Conservation (phyloP, 257 asterid genomes). For the Solanum neorickii region DNA sequence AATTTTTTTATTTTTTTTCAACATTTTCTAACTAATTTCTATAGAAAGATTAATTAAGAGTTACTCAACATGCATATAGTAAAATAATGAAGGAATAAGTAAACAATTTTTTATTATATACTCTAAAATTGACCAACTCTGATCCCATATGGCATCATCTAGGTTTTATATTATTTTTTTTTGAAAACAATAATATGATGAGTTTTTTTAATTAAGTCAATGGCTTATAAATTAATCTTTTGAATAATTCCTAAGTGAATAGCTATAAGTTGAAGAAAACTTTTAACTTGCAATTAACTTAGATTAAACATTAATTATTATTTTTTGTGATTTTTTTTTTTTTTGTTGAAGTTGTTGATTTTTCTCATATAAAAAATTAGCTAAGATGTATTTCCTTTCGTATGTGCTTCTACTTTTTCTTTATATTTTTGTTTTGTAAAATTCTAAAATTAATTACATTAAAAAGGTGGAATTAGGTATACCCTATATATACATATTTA, state of each 20-base stretch:
- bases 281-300: background rate
- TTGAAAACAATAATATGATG: background rate
- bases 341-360: background rate
- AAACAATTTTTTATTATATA: background rate
- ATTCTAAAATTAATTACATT: background rate
- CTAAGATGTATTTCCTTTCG: background rate
- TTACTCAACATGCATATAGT: background rate
- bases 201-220: background rate
- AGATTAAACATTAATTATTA: background rate
- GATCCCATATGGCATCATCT: background rate
- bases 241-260: background rate
- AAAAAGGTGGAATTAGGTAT: background rate
- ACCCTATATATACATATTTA: background rate
- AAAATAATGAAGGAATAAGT: background rate
- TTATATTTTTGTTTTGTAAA: background rate
- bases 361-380: background rate
- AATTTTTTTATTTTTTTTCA: background rate
- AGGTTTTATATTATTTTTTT: background rate
- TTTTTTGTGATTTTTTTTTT: background rate
- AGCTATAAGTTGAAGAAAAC: background rate
- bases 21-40: no score
- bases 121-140: background rate
- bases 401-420: background rate
- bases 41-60: background rate
- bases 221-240: background rate